Evolutionary conservation across 1,284 basidiomycete species (phyloP), one percentile per base, ranked within the genome.

Genomic region (Ganoderma sp.): DNA sequence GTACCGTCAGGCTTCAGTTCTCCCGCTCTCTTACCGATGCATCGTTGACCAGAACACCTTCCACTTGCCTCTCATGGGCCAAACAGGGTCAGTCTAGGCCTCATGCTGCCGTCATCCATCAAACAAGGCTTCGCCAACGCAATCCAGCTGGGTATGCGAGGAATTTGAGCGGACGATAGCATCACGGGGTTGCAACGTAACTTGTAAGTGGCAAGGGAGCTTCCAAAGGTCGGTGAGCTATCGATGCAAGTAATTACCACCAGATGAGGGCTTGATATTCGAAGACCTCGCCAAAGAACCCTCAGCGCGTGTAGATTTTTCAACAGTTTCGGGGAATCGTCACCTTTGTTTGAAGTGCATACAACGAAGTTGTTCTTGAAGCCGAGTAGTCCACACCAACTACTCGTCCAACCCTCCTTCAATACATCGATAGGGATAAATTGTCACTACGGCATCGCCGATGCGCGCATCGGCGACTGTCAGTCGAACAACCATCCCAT

Each of bases 401-500:
- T 7, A 22, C 8, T 19, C 19, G 45, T 19, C n/a, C n/a, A 8
- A 48, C 22, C n/a, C 45, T 22, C n/a, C 8, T 2, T 9, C 1
- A n/a, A 39, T 39, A 39, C 37, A 5, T 39, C 37, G n/a, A 48
- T 22, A 48, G 19, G 45, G 45, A 48, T 25, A 25, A 42, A 65
- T 61, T 45, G 52, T 37, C 19, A 22, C 42, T 32, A 32, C 58
- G 42, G 42, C 41, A 22, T 41, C 25, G 22, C 22, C 22, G 28
- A 25, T 41, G 6, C 39, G 22, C 58, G 6, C 39, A 14, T 43
- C 25, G 41, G 37, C 37, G 63, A 64, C 48, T 52, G 63, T 69
- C 34, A 17, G 52, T 66, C 66, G 66, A 65, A 72, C 71, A 72
- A 52, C 69, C 71, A 69, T 72, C 74, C 73, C 74, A 75, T 75